phyloP scores from a whole-genome alignment of 164 flowering plant genomes.

The Magnolia changhungtana region DNA sequence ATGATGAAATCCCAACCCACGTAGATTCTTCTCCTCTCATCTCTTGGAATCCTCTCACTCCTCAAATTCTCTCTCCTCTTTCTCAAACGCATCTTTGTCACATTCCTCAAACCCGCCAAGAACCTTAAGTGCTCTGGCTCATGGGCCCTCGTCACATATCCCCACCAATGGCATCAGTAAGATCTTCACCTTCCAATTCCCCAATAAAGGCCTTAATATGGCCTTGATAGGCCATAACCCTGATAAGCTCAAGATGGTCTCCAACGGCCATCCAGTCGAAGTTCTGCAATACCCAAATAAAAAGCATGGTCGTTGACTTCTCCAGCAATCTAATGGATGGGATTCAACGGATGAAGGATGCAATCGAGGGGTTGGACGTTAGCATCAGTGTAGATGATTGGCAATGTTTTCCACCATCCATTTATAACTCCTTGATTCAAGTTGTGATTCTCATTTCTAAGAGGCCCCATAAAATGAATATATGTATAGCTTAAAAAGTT shows the following conservation, averaged over 20 bases:
- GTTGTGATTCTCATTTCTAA: too few relatives aligned
- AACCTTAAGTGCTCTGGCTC: constrained; percentile 81
- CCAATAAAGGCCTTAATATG: constrained; percentile 68
- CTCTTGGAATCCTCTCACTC: constrained; percentile 44
- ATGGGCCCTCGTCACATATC: constrained; percentile 87
- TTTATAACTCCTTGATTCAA: too few relatives aligned
- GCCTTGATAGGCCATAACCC: constrained; percentile 75
- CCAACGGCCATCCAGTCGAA: constrained; percentile 44
- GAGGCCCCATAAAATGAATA: too few relatives aligned
- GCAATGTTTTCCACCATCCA: too few relatives aligned
- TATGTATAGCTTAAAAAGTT: too few relatives aligned
- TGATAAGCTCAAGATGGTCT: constrained; percentile 54
- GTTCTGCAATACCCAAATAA: constrained; percentile 42
- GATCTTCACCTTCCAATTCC: constrained; percentile 72
- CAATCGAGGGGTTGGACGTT: constrained; percentile 72
- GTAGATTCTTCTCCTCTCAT: constrained; percentile 43
- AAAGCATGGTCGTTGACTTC: constrained; percentile 71
- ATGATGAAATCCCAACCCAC: constrained; percentile 28
- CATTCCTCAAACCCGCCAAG: constrained; percentile 72
- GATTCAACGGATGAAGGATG: constrained; percentile 42
- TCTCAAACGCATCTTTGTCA: constrained; percentile 62
- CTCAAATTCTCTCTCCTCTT: constrained; percentile 24
- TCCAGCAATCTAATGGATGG: constrained; percentile 66
- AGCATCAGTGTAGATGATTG: constrained; percentile 30
- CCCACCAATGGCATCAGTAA: constrained; percentile 91